Conservation (phyloP, 352 stramenopile species). For the Pseudoperonospora humuli region DNA sequence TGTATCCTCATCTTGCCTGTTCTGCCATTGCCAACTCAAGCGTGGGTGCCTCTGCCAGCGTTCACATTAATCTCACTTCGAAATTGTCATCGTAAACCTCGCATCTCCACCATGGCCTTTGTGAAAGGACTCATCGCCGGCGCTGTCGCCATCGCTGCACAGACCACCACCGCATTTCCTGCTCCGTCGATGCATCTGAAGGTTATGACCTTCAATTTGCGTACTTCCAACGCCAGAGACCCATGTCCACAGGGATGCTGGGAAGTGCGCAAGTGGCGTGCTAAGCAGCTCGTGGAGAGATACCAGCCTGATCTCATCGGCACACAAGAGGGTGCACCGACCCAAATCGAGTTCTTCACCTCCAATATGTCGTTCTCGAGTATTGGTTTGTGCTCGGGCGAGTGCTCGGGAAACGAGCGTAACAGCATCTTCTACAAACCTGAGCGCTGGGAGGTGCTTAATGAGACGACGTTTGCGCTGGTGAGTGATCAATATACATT, state of each 20-base stretch:
- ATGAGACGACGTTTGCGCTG: conserved; percentile 46
- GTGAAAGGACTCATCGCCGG: no score
- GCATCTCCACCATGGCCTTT: no score
- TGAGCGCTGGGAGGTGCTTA: conserved; percentile 31
- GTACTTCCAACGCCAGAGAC: conserved; percentile 45
- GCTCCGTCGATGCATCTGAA: conserved; percentile 22
- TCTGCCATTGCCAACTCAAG: no score
- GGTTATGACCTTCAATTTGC: conserved; percentile 62
- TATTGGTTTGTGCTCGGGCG: conserved; percentile 46
- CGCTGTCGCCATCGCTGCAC: background rate
- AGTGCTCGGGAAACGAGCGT: conserved; percentile 47
- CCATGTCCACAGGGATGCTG: conserved; percentile 49
- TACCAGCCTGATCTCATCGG: conserved; percentile 56
- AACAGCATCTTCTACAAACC: conserved; percentile 59
- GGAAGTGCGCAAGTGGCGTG: conserved; percentile 35
- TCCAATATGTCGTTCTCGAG: conserved; percentile 29
- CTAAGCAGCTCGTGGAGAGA: conserved; percentile 25
- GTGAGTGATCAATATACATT: no score
- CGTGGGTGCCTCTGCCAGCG: no score
- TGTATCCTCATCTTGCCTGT: no score
- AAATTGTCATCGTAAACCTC: conserved; percentile 1
- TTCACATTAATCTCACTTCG: no score
- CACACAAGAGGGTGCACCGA: conserved; percentile 44
- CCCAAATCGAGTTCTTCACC: conserved; percentile 43
- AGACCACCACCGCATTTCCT: background rate